Evolutionary conservation across 371 early-diverging fungal genomes (phyloP).

Genomic region (Paramicrosporidium saccamoebae): DNA sequence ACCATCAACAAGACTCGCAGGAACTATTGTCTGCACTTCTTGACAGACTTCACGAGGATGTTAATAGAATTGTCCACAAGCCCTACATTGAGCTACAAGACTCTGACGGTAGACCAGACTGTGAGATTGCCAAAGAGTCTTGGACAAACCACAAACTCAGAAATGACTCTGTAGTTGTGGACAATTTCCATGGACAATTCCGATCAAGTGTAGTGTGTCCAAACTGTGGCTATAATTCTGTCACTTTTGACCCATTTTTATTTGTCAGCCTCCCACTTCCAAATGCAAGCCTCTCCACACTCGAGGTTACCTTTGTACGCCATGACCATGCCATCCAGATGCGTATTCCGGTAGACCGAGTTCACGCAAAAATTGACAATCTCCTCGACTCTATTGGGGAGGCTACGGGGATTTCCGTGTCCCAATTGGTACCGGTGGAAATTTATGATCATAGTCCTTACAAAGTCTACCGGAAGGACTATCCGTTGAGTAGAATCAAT

Average conservation of each 20-base stretch:
- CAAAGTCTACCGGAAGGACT: no score
- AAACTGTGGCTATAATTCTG: constrained; percentile 15
- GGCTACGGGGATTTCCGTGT: no score
- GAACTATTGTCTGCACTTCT: constrained; percentile 30
- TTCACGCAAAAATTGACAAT: no score
- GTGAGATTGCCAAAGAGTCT: constrained; percentile 12
- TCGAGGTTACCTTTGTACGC: constrained; percentile 14
- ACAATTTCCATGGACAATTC: constrained; percentile 47
- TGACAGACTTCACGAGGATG: constrained; percentile 35
- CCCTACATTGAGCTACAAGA: constrained; percentile 37
- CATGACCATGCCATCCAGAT: no score
- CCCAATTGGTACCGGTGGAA: no score
- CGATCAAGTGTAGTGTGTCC: constrained; percentile 31
- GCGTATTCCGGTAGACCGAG: no score
- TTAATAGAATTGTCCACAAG: constrained; percentile 24
- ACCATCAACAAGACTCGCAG: constrained; percentile 33
- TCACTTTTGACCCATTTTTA: constrained; percentile 34
- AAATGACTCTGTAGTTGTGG: constrained; percentile 30
- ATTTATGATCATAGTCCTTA: no score
- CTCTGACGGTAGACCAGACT: constrained; percentile 19
- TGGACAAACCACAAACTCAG: constrained; percentile 22
- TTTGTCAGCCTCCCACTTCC: constrained; percentile 23
- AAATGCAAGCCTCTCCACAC: constrained; percentile 10
- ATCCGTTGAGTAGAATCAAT: no score
- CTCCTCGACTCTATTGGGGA: no score